phyloP scores from a whole-genome alignment of 2,329 filamentous ascomycete species.

The Trichothecium roseum region DNA sequence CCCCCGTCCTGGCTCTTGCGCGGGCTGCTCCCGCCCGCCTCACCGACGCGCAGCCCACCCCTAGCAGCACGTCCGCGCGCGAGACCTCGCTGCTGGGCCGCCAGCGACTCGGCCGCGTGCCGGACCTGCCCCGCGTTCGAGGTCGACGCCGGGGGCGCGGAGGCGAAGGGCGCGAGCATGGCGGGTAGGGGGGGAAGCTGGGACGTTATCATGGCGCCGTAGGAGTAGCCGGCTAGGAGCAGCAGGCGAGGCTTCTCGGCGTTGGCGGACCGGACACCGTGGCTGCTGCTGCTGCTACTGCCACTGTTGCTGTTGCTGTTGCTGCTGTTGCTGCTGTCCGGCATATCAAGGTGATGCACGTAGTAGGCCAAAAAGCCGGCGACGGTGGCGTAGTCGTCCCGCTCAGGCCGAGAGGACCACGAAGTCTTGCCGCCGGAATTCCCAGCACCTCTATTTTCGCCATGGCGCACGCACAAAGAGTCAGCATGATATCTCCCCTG shows the following conservation, averaged over 20 bases:
- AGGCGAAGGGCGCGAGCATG: conserved; percentile 50
- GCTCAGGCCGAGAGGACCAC: conserved; percentile 76
- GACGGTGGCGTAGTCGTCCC: conserved; percentile 72
- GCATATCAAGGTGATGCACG: conserved; percentile 42
- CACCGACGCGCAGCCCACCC: conserved; percentile 5
- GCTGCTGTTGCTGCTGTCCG: no score
- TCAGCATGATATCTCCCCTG: no score
- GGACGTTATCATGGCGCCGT: conserved; percentile 73
- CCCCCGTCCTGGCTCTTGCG: conserved; percentile 4
- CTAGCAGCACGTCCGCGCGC: conserved; percentile 11
- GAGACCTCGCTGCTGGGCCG: conserved; percentile 47
- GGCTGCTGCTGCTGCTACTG: no score
- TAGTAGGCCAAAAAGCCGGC: conserved; percentile 74
- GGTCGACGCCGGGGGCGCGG: conserved; percentile 30
- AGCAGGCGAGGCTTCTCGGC: conserved; percentile 23
- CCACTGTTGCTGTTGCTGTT: no score
- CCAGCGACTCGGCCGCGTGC: conserved; percentile 57
- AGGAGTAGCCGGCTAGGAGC: conserved; percentile 76
- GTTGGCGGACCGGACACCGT: neutral
- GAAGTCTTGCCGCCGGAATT: conserved; percentile 68
- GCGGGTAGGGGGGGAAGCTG: conserved; percentile 54
- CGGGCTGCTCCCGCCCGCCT: conserved; percentile 4
- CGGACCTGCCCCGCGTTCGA: conserved; percentile 59
- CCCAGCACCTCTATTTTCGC: conserved; percentile 55
- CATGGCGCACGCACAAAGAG: conserved; percentile 8